Conservation (phyloP, 306 rosid genomes). For the Castanea crenata region DNA sequence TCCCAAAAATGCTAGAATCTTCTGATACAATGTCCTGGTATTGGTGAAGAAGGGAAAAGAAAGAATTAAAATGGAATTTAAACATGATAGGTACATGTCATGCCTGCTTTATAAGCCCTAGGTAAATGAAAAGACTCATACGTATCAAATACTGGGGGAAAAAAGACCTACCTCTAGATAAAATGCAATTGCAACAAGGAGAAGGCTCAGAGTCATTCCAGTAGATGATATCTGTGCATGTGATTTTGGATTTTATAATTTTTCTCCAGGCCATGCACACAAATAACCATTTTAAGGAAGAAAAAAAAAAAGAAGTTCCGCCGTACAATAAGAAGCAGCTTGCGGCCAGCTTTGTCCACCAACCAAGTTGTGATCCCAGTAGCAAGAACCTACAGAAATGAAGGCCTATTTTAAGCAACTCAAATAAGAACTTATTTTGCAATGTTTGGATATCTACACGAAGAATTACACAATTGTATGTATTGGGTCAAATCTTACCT, state of each 20-base stretch:
- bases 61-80: slow-evolving; percentile 9
- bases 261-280: background rate
- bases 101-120: background rate
- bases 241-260: slow-evolving; percentile 4
- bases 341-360: slow-evolving; percentile 77
- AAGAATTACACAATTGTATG: background rate
- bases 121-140: background rate
- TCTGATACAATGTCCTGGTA: slow-evolving; percentile 38
- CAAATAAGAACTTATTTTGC: slow-evolving; percentile 2
- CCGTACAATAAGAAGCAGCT: slow-evolving; percentile 68
- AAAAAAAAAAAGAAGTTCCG: slow-evolving; percentile 5
- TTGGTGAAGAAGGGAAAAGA: slow-evolving; percentile 12
- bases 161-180: slow-evolving; percentile 54
- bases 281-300: background rate
- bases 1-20: slow-evolving; percentile 48
- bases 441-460: background rate
- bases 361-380: slow-evolving; percentile 78
- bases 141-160: background rate
- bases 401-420: background rate
- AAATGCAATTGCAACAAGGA: slow-evolving; percentile 62
- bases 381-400: slow-evolving; percentile 53
- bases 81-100: background rate
- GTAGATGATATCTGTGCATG: slow-evolving; percentile 60
- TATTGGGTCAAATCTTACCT: slow-evolving; percentile 38
- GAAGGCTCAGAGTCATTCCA: slow-evolving; percentile 72